phyloP scores from a whole-genome alignment of 805 yeast genomes.

The Cyberlindnera bimundalis region DNA sequence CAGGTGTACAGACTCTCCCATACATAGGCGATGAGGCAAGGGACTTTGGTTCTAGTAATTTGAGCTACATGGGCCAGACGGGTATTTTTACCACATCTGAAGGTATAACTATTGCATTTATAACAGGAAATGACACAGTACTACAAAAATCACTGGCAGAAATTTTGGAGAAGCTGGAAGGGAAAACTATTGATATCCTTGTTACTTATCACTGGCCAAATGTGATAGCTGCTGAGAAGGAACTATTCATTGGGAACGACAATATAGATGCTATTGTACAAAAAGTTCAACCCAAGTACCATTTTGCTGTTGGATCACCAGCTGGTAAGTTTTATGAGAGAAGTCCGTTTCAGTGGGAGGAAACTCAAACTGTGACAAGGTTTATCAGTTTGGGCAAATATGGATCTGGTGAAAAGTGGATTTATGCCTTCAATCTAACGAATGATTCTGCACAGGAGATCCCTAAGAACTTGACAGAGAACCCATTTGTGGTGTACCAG shows the following conservation, averaged over 20 bases:
- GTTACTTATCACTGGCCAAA: conserved; percentile 61
- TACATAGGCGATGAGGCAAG: conserved; percentile 5
- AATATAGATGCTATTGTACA: conserved; percentile 46
- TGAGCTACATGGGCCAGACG: conserved; percentile 23
- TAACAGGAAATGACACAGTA: conserved; percentile 31
- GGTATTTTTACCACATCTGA: conserved; percentile 39
- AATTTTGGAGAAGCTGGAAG: conserved; percentile 22
- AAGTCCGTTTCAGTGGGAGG: conserved; percentile 55
- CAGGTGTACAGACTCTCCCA: conserved; percentile 18
- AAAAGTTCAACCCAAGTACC: conserved; percentile 56
- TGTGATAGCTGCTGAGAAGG: conserved; percentile 42
- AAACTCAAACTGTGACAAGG: conserved; percentile 44
- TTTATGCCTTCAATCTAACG: conserved; percentile 62
- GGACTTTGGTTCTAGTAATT: conserved; percentile 3
- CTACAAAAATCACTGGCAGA: conserved; percentile 26
- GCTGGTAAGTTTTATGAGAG: conserved; percentile 50
- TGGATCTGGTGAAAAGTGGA: conserved; percentile 61
- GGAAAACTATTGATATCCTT: conserved; percentile 47
- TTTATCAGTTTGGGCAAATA: conserved; percentile 63
- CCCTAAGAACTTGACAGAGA: conserved; percentile 28
- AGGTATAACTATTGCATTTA: conserved; percentile 47
- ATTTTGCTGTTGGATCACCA: conserved; percentile 55
- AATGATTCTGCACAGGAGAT: conserved; percentile 24
- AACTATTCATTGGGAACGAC: conserved; percentile 42
- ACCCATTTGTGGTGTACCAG: conserved; percentile 29